Evolutionary conservation across 208 protist genomes (phyloP).

Genomic region (Angomonas desouzai): DNA sequence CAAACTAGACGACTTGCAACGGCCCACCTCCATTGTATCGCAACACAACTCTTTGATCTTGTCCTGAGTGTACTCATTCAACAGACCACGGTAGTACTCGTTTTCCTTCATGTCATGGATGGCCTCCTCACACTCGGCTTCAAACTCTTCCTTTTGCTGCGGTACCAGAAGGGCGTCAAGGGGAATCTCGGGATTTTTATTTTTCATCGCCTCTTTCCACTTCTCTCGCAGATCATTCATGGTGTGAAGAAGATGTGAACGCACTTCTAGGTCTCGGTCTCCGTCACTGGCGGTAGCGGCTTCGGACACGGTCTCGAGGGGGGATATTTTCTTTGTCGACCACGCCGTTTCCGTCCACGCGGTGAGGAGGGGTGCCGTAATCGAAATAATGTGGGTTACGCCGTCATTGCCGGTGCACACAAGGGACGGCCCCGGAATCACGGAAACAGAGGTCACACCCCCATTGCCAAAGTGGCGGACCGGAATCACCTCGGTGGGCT

Average conservation of each 20-base stretch:
- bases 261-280: background rate
- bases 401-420: constrained; percentile 22
- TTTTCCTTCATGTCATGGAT: constrained; percentile 56
- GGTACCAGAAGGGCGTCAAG: constrained; percentile 65
- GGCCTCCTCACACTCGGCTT: constrained; percentile 43
- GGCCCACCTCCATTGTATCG: constrained; percentile 76
- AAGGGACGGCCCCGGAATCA: constrained; percentile 12
- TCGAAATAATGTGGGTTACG: constrained; percentile 15
- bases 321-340: constrained; percentile 13
- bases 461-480: constrained; percentile 46
- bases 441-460: constrained; percentile 37
- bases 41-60: constrained; percentile 64
- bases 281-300: background rate
- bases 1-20: constrained; percentile 60
- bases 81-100: constrained; percentile 62
- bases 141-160: constrained; percentile 54
- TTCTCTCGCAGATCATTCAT: constrained; percentile 41
- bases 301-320: background rate
- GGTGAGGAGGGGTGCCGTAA: background rate
- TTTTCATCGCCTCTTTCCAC: constrained; percentile 35
- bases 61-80: constrained; percentile 78
- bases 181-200: constrained; percentile 40
- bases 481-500: constrained; percentile 29
- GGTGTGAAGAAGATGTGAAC: background rate
- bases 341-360: constrained; percentile 47